Percentiles rank a stretch among this genome's conserved stretches.
These are phyloP conservation scores for Syzygium malaccense DNA, from an alignment of 441 rosid species.

Conservation along the genomic window DNA sequence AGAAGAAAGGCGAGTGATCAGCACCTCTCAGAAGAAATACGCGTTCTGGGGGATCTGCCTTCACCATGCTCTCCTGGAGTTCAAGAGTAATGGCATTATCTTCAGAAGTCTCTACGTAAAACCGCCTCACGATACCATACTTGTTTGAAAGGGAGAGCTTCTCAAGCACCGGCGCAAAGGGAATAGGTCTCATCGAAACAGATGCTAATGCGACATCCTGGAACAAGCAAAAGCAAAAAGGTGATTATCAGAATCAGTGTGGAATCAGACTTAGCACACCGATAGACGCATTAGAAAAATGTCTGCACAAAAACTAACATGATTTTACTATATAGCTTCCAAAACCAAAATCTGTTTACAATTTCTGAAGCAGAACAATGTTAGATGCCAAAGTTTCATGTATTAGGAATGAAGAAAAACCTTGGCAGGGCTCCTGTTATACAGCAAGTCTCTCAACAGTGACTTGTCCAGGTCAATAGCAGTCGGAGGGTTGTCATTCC, in stretches of 20 bases:
- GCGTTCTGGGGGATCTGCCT: slow-evolving; percentile 59
- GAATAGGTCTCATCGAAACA: slow-evolving; percentile 85
- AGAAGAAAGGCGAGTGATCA: slow-evolving; percentile 96
- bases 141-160: slow-evolving; percentile 71
- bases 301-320: not conserved
- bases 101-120: slow-evolving; percentile 65
- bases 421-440: slow-evolving; percentile 81
- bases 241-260: not conserved
- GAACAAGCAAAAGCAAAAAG: not conserved
- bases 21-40: slow-evolving; percentile 74
- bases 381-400: not conserved
- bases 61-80: slow-evolving; percentile 74
- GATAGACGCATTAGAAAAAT: not conserved
- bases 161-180: slow-evolving; percentile 89
- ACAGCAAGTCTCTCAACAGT: slow-evolving; percentile 56
- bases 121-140: slow-evolving; percentile 73
- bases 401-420: slow-evolving; percentile 18
- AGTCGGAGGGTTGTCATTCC: slow-evolving; percentile 72
- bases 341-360: not conserved
- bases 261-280: not conserved
- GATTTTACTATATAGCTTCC: not conserved
- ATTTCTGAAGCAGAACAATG: not conserved
- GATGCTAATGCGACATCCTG: slow-evolving; percentile 91
- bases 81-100: slow-evolving; percentile 66
- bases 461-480: slow-evolving; percentile 81